Percentiles rank a stretch among this genome's conserved stretches.
These are phyloP conservation scores for Macaranga tanarius DNA, from an alignment of 441 rosid species.

Conservation along the genomic window DNA sequence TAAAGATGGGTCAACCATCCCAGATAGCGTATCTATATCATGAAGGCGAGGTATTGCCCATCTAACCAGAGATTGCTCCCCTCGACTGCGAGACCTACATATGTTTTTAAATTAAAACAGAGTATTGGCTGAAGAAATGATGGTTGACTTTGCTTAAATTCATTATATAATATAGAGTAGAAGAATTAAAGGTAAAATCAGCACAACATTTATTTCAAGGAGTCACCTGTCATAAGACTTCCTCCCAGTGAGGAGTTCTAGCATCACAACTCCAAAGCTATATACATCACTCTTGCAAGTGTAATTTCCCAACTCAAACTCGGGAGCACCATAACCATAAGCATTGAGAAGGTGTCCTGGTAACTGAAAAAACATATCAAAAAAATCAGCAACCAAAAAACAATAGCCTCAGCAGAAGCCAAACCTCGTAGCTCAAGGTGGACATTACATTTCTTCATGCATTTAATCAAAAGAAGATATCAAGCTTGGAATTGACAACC, in stretches of 20 bases:
- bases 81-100: conserved; percentile 63
- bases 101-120: conserved; percentile 12
- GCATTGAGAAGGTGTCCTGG: conserved; percentile 65
- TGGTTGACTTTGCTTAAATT: too few relatives aligned
- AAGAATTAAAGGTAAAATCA: not conserved
- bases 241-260: conserved; percentile 82
- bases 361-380: conserved; percentile 47
- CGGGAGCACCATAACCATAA: conserved; percentile 81
- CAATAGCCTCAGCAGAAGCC: not conserved
- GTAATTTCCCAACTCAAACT: conserved; percentile 69
- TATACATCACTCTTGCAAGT: conserved; percentile 86
- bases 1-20: conserved; percentile 80
- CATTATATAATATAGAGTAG: too few relatives aligned
- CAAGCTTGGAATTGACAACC: not conserved
- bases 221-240: conserved; percentile 70
- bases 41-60: conserved; percentile 92
- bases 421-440: not conserved
- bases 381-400: conserved; percentile 20
- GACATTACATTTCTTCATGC: not conserved
- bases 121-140: conserved; percentile 1
- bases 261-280: conserved; percentile 92
- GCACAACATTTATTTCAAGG: not conserved
- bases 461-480: not conserved
- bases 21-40: conserved; percentile 70
- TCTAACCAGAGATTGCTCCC: conserved; percentile 73